These are phyloP conservation scores for Neurospora hispaniola DNA, from an alignment of 495 filamentous ascomycete species.

Conservation along the genomic window DNA sequence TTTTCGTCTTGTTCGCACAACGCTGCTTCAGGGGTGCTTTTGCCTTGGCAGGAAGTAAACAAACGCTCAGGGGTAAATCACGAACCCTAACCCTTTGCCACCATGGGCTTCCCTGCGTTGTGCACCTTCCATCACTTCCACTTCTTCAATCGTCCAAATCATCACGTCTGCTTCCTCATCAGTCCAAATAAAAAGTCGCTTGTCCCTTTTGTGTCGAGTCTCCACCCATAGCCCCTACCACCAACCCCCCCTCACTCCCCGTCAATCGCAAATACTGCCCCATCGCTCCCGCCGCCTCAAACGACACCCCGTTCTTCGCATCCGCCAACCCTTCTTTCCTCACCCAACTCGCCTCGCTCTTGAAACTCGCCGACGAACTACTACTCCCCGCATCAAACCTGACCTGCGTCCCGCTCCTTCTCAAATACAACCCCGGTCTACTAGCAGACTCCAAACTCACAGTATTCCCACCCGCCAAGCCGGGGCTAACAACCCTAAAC, in stretches of 20 bases:
- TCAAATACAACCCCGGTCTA: slow-evolving; percentile 10
- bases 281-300: slow-evolving; percentile 6
- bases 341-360: slow-evolving; percentile 10
- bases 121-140: too few relatives aligned
- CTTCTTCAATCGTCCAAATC: too few relatives aligned
- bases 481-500: slow-evolving; percentile 12
- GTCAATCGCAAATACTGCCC: slow-evolving; percentile 9
- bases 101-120: too few relatives aligned
- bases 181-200: slow-evolving; percentile 12
- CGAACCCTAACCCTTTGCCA: neutral
- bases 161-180: neutral
- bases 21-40: neutral
- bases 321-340: slow-evolving; percentile 7
- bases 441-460: slow-evolving; percentile 15
- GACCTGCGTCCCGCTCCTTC: slow-evolving; percentile 1
- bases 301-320: slow-evolving; percentile 3
- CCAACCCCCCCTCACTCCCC: slow-evolving; percentile 1
- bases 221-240: neutral
- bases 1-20: neutral
- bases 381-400: slow-evolving; percentile 6
- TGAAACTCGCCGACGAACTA: neutral
- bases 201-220: neutral
- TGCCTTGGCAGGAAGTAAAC: neutral
- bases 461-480: slow-evolving; percentile 7
- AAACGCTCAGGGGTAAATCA: neutral